Percentiles rank a stretch among this genome's conserved stretches.
These are phyloP conservation scores for Wickerhamomyces rabaulensis DNA, from an alignment of 805 yeast genomes.

Conservation along the genomic window DNA sequence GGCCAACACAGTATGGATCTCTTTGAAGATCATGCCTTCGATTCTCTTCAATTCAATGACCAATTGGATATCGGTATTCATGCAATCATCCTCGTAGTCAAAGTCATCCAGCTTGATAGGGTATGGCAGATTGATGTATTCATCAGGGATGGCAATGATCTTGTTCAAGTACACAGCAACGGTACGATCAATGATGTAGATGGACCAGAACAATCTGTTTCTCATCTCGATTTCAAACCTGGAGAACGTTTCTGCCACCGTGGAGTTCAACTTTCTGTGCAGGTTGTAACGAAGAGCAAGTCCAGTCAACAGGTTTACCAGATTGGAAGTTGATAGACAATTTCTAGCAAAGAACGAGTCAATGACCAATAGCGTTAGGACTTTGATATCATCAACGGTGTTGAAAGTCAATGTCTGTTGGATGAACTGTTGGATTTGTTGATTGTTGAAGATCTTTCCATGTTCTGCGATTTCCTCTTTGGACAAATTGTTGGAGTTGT, in stretches of 20 bases:
- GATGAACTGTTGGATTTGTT: slow-evolving; percentile 5
- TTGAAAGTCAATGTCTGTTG: slow-evolving; percentile 28
- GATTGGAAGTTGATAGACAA: slow-evolving; percentile 50
- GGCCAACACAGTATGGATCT: slow-evolving; percentile 42
- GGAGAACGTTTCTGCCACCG: slow-evolving; percentile 10
- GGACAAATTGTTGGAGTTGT: slow-evolving; percentile 6
- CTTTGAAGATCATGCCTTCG: slow-evolving; percentile 42
- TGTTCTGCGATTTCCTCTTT: slow-evolving; percentile 8
- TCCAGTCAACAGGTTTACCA: slow-evolving; percentile 44
- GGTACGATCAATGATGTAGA: slow-evolving; percentile 43
- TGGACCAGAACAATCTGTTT: slow-evolving; percentile 44
- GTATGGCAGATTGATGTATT: slow-evolving; percentile 42
- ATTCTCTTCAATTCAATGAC: slow-evolving; percentile 42
- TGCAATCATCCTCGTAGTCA: slow-evolving; percentile 34
- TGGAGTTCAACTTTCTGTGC: slow-evolving; percentile 30
- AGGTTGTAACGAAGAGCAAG: slow-evolving; percentile 41
- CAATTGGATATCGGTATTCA: slow-evolving; percentile 33
- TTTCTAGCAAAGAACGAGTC: slow-evolving; percentile 49
- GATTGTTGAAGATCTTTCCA: slow-evolving; percentile 7
- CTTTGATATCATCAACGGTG: slow-evolving; percentile 37
- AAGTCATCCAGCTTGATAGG: slow-evolving; percentile 31
- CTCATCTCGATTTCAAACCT: slow-evolving; percentile 34
- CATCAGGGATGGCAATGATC: slow-evolving; percentile 44
- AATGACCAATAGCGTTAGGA: slow-evolving; percentile 42
- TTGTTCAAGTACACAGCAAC: slow-evolving; percentile 48